Evolutionary conservation across 768 basidiomycete species (phyloP).

Genomic region (Suillus americanus): DNA sequence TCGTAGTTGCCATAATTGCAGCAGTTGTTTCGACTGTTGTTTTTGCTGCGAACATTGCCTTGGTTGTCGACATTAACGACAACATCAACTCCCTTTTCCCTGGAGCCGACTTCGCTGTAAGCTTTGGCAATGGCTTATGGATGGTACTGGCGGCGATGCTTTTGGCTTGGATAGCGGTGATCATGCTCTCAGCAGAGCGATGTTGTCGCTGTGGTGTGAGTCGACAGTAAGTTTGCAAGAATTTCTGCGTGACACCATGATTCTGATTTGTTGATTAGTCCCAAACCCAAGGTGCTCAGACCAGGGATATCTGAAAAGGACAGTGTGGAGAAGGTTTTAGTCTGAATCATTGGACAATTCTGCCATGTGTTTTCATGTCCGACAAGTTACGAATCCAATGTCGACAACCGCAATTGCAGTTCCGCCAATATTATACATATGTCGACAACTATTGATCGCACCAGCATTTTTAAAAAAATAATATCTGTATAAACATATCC

Average conservation of each 20-base stretch:
- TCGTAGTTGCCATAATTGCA: constrained; percentile 57
- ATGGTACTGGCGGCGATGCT: constrained; percentile 59
- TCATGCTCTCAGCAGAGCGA: constrained; percentile 60
- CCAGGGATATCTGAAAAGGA: not conserved
- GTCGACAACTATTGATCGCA: not conserved
- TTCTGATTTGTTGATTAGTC: not conserved
- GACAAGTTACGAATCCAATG: not conserved
- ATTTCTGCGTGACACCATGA: not conserved
- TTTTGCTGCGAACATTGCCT: constrained; percentile 60
- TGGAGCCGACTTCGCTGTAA: constrained; percentile 42
- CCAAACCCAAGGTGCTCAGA: not conserved
- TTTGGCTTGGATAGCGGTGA: constrained; percentile 58
- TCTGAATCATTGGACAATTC: not conserved
- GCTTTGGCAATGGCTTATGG: constrained; percentile 73
- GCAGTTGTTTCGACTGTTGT: constrained; percentile 54
- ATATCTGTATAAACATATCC: not conserved
- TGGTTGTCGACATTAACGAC: constrained; percentile 52
- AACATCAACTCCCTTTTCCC: constrained; percentile 39
- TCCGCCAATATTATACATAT: too few species aligned
- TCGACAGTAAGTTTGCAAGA: constrained; percentile 27
- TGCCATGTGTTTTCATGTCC: not conserved
- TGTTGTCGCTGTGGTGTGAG: constrained; percentile 72
- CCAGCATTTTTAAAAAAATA: not conserved
- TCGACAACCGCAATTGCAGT: not conserved
- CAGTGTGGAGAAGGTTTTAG: not conserved